Evolutionary conservation across 2,329 filamentous ascomycete genomes (phyloP).

Genomic region (Cadophora sp.): DNA sequence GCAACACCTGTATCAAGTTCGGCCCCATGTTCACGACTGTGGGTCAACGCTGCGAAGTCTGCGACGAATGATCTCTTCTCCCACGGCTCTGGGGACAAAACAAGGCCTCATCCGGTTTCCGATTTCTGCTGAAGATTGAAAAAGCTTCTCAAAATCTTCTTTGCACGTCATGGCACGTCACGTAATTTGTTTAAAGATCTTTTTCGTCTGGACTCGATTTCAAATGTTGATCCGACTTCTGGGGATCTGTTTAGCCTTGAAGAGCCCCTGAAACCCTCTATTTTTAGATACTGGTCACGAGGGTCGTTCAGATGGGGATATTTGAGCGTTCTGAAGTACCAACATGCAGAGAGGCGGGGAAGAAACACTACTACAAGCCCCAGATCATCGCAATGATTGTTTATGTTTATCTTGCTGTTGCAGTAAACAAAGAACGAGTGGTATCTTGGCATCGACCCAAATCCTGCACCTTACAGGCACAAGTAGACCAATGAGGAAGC

Average conservation of each 20-base stretch:
- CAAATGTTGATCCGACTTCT: not conserved
- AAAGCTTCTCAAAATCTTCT: not conserved
- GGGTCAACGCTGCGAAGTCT: not conserved
- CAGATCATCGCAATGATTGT: not conserved
- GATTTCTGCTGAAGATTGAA: not conserved
- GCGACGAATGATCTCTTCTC: conserved; percentile 9
- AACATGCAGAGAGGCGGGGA: not conserved
- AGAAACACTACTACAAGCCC: not conserved
- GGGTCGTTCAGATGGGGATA: not conserved
- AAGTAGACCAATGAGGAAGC: not conserved
- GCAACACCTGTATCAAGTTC: conserved; percentile 9
- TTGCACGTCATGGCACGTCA: not conserved
- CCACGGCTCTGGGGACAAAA: not conserved
- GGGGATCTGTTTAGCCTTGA: not conserved
- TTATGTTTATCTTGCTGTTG: conserved; percentile 1
- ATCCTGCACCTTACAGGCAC: not conserved
- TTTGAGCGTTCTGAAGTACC: not conserved
- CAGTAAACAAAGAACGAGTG: conserved; percentile 4
- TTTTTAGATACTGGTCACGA: conserved; percentile 5
- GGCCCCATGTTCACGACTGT: conserved; percentile 2
- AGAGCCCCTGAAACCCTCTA: not conserved
- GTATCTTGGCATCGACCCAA: conserved; percentile 8
- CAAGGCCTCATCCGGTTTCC: not conserved
- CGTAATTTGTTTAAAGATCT: conserved; percentile 1
- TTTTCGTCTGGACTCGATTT: not conserved